Percentiles rank a stretch among this genome's conserved stretches.
These are phyloP conservation scores for Ascochyta clinopodiicola DNA, from an alignment of 2,329 filamentous ascomycete genomes.

Conservation along the genomic window DNA sequence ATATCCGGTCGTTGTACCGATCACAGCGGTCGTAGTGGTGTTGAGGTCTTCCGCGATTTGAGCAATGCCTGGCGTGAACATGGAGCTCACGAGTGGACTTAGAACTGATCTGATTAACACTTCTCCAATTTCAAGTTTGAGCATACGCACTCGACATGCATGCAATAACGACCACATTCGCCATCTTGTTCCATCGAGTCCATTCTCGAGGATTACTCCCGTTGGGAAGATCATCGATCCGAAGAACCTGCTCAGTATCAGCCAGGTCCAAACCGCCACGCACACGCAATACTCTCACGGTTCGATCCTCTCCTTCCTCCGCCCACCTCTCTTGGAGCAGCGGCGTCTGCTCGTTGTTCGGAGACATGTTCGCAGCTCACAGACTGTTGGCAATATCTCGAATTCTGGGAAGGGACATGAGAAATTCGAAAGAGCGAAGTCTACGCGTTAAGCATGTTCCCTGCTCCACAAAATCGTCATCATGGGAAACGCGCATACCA, in stretches of 20 bases:
- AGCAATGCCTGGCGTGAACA: constrained; percentile 60
- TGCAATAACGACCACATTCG: constrained; percentile 59
- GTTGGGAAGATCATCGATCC: constrained; percentile 42
- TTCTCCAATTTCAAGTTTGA: not conserved
- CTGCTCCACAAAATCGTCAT: constrained; percentile 12
- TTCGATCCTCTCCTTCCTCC: constrained; percentile 41
- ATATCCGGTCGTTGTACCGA: constrained; percentile 59
- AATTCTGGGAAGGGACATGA: not conserved
- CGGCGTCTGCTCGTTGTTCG: constrained; percentile 48
- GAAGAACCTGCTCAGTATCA: constrained; percentile 23
- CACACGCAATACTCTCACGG: constrained; percentile 33
- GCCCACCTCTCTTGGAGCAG: constrained; percentile 45
- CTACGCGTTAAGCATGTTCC: constrained; percentile 10
- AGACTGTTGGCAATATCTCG: not conserved
- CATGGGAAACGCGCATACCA: constrained; percentile 7
- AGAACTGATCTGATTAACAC: constrained; percentile 44
- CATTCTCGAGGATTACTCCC: constrained; percentile 56
- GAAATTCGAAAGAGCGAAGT: not conserved
- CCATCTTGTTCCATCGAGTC: constrained; percentile 53
- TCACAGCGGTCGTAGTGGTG: constrained; percentile 51
- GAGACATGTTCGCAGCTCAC: constrained; percentile 24
- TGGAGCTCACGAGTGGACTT: constrained; percentile 56
- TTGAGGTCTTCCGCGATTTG: constrained; percentile 57
- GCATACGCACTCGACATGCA: constrained; percentile 53
- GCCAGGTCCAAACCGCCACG: not conserved